Evolutionary conservation across 2,329 filamentous ascomycete genomes (phyloP).

Genomic region (Trichophyton verrucosum): DNA sequence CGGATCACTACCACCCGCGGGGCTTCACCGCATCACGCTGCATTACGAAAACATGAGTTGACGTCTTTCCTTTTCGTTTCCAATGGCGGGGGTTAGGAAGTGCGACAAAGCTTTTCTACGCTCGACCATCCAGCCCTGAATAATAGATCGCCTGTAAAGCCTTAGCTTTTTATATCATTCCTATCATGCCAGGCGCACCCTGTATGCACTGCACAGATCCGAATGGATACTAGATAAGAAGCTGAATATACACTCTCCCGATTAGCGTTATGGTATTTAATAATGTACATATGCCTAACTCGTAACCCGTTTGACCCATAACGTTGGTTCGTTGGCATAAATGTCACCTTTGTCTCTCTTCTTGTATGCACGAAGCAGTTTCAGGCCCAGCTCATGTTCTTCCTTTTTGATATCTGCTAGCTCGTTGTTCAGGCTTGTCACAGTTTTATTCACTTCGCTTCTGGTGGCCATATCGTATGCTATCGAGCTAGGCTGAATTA

Average conservation of each 20-base stretch:
- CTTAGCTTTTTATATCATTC: background rate
- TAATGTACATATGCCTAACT: slow-evolving; percentile 31
- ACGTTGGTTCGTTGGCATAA: slow-evolving; percentile 41
- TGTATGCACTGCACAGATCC: background rate
- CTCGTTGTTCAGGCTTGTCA: slow-evolving; percentile 53
- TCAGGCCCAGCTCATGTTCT: slow-evolving; percentile 66
- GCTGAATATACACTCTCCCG: background rate
- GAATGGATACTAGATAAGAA: background rate
- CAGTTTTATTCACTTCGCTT: slow-evolving; percentile 48
- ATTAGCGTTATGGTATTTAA: background rate
- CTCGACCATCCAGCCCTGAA: background rate
- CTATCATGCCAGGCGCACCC: background rate
- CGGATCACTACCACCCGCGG: background rate
- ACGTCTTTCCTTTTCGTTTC: background rate
- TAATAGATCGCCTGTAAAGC: background rate
- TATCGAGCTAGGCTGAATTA: slow-evolving; percentile 58
- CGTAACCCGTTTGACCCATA: slow-evolving; percentile 72
- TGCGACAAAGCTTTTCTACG: background rate
- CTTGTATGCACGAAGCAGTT: slow-evolving; percentile 62
- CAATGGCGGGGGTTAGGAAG: background rate
- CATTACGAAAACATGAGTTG: background rate
- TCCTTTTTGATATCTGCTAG: slow-evolving; percentile 61
- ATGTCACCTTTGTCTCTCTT: slow-evolving; percentile 51
- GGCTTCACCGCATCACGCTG: background rate
- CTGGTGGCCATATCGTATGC: slow-evolving; percentile 52